phyloP scores from a whole-genome alignment of 768 basidiomycete species.

The Tubosaeta sp. region DNA sequence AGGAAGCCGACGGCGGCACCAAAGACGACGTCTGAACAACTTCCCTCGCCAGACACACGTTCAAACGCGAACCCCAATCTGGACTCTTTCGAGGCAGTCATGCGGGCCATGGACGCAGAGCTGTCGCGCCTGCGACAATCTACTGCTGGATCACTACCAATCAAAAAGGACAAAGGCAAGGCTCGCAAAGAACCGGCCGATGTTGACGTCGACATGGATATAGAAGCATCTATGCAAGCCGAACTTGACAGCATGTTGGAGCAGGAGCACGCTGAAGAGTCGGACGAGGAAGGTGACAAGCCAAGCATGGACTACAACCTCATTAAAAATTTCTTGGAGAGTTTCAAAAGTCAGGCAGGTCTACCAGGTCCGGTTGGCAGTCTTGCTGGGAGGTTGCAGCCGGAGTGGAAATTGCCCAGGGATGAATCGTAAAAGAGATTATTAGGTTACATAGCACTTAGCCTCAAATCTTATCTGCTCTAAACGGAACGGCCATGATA shows the following conservation, averaged over 20 bases:
- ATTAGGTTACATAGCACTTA: too few relatives aligned
- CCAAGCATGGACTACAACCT: slow-evolving; percentile 76
- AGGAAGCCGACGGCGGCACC: slow-evolving; percentile 2
- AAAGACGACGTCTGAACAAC: slow-evolving; percentile 8
- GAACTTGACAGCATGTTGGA: slow-evolving; percentile 71
- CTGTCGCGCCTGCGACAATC: slow-evolving; percentile 46
- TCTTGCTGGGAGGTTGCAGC: slow-evolving; percentile 78
- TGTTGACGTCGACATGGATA: slow-evolving; percentile 55
- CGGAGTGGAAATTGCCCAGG: slow-evolving; percentile 70
- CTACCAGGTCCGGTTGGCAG: slow-evolving; percentile 89
- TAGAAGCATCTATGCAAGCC: slow-evolving; percentile 86
- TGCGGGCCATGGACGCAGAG: slow-evolving; percentile 92
- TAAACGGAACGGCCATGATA: slow-evolving; percentile 49
- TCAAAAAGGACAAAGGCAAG: slow-evolving; percentile 47
- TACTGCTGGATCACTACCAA: slow-evolving; percentile 20
- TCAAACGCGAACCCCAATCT: slow-evolving; percentile 62
- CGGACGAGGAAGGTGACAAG: slow-evolving; percentile 49
- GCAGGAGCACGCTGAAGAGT: slow-evolving; percentile 39
- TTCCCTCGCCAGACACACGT: slow-evolving; percentile 31
- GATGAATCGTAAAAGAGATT: slow-evolving; percentile 43
- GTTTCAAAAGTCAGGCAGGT: slow-evolving; percentile 90
- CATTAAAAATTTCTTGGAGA: slow-evolving; percentile 96
- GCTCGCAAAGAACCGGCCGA: slow-evolving; percentile 29
- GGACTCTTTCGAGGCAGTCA: slow-evolving; percentile 92
- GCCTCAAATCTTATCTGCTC: background rate